A percentile compares a stretch with the other conserved stretches of the same genome.
phyloP scores from a whole-genome alignment of 1,284 basidiomycete genomes.

The Fomitopsis palustris region DNA sequence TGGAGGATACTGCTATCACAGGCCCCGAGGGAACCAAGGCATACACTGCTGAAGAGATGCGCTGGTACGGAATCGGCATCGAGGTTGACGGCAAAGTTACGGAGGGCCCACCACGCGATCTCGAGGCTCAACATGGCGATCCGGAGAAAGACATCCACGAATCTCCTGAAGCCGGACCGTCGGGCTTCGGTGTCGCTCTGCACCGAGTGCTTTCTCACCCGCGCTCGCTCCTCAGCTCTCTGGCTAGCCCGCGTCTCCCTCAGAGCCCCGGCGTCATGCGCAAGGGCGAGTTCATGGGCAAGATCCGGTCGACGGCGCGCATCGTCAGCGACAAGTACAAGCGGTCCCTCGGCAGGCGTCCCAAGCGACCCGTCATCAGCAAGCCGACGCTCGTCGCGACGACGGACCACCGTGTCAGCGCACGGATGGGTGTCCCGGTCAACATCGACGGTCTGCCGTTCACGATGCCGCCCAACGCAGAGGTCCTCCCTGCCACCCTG shows the following conservation, averaged over 20 bases:
- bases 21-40: constrained; percentile 53
- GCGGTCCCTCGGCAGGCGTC: constrained; percentile 30
- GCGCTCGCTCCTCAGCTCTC: constrained; percentile 19
- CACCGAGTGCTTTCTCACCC: constrained; percentile 38
- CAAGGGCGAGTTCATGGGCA: constrained; percentile 63
- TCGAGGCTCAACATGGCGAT: not conserved
- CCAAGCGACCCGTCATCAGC: constrained; percentile 35
- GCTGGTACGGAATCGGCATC: constrained; percentile 60
- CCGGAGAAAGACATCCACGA: constrained; percentile 6
- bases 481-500: not conserved
- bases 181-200: constrained; percentile 45
- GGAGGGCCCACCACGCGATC: constrained; percentile 6
- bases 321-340: constrained; percentile 60
- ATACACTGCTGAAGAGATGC: constrained; percentile 59
- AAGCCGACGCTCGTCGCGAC: constrained; percentile 28
- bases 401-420: constrained; percentile 16
- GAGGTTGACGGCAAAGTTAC: constrained; percentile 24
- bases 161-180: constrained; percentile 20
- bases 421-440: constrained; percentile 7
- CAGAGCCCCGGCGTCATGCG: constrained; percentile 54
- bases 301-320: constrained; percentile 56
- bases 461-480: constrained; percentile 8
- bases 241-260: constrained; percentile 15
- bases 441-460: constrained; percentile 16
- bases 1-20: constrained; percentile 53